Conservation (phyloP, 768 basidiomycete genomes). For the Pulveroboletus sp. region DNA sequence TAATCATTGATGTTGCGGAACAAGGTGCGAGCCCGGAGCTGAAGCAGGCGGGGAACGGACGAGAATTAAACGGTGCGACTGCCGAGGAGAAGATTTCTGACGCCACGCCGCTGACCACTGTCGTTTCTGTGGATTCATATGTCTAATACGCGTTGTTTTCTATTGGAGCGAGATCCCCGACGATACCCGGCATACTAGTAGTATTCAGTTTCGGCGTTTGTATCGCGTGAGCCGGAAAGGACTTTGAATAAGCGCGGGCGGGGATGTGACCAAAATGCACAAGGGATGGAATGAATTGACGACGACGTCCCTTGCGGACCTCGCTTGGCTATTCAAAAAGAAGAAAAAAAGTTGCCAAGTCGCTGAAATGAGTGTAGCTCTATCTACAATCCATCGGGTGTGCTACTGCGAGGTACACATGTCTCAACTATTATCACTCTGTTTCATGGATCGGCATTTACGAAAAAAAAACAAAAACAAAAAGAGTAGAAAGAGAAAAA, state of each 20-base stretch:
- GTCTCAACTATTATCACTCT: neutral
- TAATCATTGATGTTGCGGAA: conserved; percentile 19
- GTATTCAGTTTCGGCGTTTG: conserved; percentile 13
- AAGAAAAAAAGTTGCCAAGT: no score
- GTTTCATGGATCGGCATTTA: conserved; percentile 24
- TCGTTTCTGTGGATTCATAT: conserved; percentile 21
- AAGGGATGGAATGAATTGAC: conserved; percentile 23
- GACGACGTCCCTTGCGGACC: conserved; percentile 16
- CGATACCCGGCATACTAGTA: conserved; percentile 1
- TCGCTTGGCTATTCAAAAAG: conserved; percentile 3
- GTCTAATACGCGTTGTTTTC: conserved; percentile 11
- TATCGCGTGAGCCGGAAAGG: conserved; percentile 5
- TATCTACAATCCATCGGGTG: no score
- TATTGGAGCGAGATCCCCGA: conserved; percentile 9
- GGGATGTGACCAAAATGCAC: conserved; percentile 18
- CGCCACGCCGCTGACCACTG: conserved; percentile 13
- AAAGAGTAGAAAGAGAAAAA: no score
- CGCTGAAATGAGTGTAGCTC: no score
- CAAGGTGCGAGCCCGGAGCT: conserved; percentile 7
- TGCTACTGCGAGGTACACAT: neutral
- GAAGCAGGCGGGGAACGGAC: conserved; percentile 13
- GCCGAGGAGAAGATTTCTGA: conserved; percentile 22
- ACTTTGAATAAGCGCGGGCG: conserved; percentile 5
- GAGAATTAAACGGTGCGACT: conserved; percentile 1
- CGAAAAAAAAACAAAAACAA: conserved; percentile 11